Conservation (phyloP, 257 asterid species). For the Linaria vulgaris region DNA sequence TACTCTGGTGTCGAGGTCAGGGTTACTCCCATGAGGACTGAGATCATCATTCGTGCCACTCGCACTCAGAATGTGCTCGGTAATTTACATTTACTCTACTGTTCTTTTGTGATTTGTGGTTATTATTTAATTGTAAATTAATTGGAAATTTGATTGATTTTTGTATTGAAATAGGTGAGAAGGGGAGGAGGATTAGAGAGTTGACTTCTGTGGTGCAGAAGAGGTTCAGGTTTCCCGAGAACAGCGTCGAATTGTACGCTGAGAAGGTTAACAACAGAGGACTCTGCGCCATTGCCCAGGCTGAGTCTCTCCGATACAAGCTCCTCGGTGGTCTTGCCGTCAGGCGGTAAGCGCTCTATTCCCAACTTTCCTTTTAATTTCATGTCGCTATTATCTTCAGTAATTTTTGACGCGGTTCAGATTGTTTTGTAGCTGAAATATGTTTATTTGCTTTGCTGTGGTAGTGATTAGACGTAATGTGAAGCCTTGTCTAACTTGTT, state of each 20-base stretch:
- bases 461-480: too few species aligned
- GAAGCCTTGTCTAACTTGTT: too few species aligned
- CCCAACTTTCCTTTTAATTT: background rate
- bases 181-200: slow-evolving; percentile 65
- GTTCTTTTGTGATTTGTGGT: too few species aligned
- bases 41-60: slow-evolving; percentile 18
- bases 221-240: slow-evolving; percentile 57
- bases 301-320: slow-evolving; percentile 49
- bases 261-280: slow-evolving; percentile 59
- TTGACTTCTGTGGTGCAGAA: slow-evolving; percentile 59
- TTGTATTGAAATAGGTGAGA: slow-evolving; percentile 39
- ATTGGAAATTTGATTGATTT: background rate
- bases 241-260: slow-evolving; percentile 52
- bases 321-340: slow-evolving; percentile 56
- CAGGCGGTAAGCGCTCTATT: slow-evolving; percentile 30
- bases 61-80: slow-evolving; percentile 24
- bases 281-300: slow-evolving; percentile 53
- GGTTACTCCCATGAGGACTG: slow-evolving; percentile 21
- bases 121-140: too few species aligned
- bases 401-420: too few species aligned
- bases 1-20: slow-evolving; percentile 22
- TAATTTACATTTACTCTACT: background rate
- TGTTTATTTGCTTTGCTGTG: too few species aligned
- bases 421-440: too few species aligned
- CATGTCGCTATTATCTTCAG: too few species aligned